These are phyloP conservation scores for Phytophthora boehmeriae DNA, from an alignment of 352 stramenopile species.

Conservation along the genomic window DNA sequence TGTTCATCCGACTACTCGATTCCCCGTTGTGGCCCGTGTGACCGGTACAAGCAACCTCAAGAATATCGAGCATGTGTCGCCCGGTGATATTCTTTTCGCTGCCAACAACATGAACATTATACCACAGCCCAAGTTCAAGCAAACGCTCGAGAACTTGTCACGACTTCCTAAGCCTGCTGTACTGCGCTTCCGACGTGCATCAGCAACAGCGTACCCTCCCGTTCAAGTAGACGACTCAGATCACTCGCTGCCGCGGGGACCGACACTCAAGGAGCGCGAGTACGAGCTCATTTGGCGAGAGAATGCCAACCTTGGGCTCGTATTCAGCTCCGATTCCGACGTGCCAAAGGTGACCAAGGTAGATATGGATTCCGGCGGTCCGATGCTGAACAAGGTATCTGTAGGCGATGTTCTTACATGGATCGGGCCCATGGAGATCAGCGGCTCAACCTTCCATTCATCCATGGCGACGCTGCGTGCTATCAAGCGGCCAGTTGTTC, in stretches of 20 bases:
- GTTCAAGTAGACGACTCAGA: constrained; percentile 49
- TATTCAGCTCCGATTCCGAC: constrained; percentile 84
- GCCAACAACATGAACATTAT: constrained; percentile 79
- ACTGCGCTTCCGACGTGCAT: constrained; percentile 64
- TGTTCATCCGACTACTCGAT: constrained; percentile 72
- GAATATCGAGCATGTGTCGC: constrained; percentile 77
- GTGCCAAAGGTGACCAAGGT: constrained; percentile 85
- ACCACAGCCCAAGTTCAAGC: constrained; percentile 79
- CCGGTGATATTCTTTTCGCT: constrained; percentile 71
- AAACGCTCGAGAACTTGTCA: constrained; percentile 75
- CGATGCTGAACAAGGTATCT: constrained; percentile 71
- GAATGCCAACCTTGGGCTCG: constrained; percentile 80
- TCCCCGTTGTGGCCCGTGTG: constrained; percentile 73
- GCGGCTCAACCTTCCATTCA: constrained; percentile 79
- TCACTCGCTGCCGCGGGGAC: constrained; percentile 53
- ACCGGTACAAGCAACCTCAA: constrained; percentile 77
- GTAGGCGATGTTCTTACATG: constrained; percentile 80
- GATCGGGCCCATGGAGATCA: constrained; percentile 82
- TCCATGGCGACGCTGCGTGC: constrained; percentile 86
- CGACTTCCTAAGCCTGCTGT: constrained; percentile 74
- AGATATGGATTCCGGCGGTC: constrained; percentile 75
- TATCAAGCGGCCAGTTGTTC: constrained; percentile 80
- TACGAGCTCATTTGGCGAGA: constrained; percentile 88
- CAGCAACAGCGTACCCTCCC: constrained; percentile 38
- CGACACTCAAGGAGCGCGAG: constrained; percentile 66